These are phyloP conservation scores for Pleurotus cornucopiae DNA, from an alignment of 768 basidiomycete genomes.

Conservation along the genomic window DNA sequence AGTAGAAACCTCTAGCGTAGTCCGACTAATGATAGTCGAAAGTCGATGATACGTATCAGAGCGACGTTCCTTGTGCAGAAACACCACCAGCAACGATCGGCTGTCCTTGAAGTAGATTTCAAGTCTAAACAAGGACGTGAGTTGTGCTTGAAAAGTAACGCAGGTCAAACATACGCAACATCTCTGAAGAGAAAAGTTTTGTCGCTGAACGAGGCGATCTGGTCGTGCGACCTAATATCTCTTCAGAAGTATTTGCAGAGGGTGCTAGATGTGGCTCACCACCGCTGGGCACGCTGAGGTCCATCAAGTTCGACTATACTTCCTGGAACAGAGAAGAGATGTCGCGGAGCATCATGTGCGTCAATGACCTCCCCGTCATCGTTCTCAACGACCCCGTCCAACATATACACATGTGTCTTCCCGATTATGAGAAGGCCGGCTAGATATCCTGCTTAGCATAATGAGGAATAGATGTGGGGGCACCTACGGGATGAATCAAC, in stretches of 20 bases:
- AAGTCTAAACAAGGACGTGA: slow-evolving; percentile 40
- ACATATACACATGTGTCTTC: slow-evolving; percentile 79
- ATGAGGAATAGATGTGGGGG: not conserved
- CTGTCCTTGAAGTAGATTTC: slow-evolving; percentile 95
- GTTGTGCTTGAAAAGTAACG: not conserved
- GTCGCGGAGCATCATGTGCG: slow-evolving; percentile 78
- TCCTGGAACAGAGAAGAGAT: slow-evolving; percentile 79
- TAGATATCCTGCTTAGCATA: slow-evolving; percentile 19
- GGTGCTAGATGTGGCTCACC: slow-evolving; percentile 40
- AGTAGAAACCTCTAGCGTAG: slow-evolving; percentile 37
- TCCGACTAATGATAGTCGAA: slow-evolving; percentile 39
- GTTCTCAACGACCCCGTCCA: slow-evolving; percentile 85
- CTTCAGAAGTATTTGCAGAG: too few relatives aligned
- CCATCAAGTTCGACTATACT: slow-evolving; percentile 77
- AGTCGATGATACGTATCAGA: slow-evolving; percentile 56
- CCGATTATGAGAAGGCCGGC: slow-evolving; percentile 90
- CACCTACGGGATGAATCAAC: slow-evolving; percentile 87
- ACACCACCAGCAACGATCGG: slow-evolving; percentile 80
- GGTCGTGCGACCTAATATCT: slow-evolving; percentile 63
- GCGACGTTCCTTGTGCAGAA: slow-evolving; percentile 64
- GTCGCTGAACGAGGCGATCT: slow-evolving; percentile 74
- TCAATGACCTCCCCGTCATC: slow-evolving; percentile 88
- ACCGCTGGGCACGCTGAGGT: slow-evolving; percentile 78
- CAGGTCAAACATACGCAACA: slow-evolving; percentile 62
- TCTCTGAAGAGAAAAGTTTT: slow-evolving; percentile 88